Conservation (phyloP, 2,329 filamentous ascomycete species). For the Epichloe gansuensis region DNA sequence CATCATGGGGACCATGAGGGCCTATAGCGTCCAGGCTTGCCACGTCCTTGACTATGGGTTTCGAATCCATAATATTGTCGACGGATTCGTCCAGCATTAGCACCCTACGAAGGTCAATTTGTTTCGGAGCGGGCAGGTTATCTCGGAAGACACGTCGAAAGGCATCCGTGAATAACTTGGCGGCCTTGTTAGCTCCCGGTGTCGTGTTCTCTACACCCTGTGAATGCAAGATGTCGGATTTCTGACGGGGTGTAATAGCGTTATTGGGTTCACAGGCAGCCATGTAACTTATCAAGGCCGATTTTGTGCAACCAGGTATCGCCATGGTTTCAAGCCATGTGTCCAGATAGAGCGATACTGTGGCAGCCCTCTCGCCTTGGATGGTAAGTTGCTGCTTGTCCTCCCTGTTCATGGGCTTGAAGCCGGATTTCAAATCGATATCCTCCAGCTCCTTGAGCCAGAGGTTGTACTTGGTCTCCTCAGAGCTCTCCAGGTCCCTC, state of each 20-base stretch:
- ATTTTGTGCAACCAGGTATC: conserved; percentile 38
- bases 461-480: conserved; percentile 40
- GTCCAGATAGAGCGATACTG: conserved; percentile 40
- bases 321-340: conserved; percentile 37
- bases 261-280: conserved; percentile 33
- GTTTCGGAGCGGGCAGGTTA: conserved; percentile 19
- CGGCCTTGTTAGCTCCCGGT: conserved; percentile 28
- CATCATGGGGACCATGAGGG: conserved; percentile 21
- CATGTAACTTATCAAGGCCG: conserved; percentile 40
- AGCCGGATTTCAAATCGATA: conserved; percentile 44
- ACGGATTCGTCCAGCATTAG: conserved; percentile 40
- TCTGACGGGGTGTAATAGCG: conserved; percentile 41
- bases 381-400: conserved; percentile 37
- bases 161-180: conserved; percentile 40
- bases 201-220: conserved; percentile 27
- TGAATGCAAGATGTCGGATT: conserved; percentile 36
- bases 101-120: conserved; percentile 38
- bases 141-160: conserved; percentile 42
- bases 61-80: conserved; percentile 40
- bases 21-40: conserved; percentile 21
- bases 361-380: conserved; percentile 38
- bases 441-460: conserved; percentile 46
- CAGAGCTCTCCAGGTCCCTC: conserved; percentile 42
- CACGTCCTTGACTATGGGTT: conserved; percentile 37
- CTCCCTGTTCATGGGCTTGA: conserved; percentile 38